Evolutionary conservation across 331 rosid genomes (phyloP), one percentile per base, ranked within the genome.

Genomic region (Quercus phellos): DNA sequence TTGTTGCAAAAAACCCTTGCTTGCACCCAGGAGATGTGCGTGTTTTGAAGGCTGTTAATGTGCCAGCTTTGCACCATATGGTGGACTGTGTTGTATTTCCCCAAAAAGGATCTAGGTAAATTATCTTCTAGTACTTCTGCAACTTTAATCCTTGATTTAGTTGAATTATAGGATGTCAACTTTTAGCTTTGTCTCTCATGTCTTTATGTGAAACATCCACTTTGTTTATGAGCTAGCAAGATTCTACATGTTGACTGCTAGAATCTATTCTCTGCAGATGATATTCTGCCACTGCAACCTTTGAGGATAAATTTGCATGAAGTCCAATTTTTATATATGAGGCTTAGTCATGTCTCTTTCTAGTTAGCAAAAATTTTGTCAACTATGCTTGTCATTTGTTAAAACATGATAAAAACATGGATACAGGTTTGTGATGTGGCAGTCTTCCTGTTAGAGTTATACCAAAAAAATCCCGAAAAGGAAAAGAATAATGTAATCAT

Each of bases 11-110:
- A 80, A 88, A 88, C 75, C 87, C 91, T 21, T 88, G 91, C 77
- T 72, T 87, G 64, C 89, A 87, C 76, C 91, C 89, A 0, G 91
- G 91, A 0, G 91, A 87, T 73, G 82, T 87, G 73, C 91, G 91
- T 72, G 91, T 85, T 75, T 70, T 87, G 54, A 68, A 11, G 75
- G 91, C 91, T 64, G 93, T 93, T 32, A 10, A 91, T 84, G 88
- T 89, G 75, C 89, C 88, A 13, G 80, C 58, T 29, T 87, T 93
- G 86, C 70, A 79, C 76, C 98, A 93, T 81, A 84, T 93, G 98
- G 94, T 91, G 61, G 92, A 93, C 56, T 87, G 89, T 82, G 89
- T 87, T 9, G 87, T 85, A 54, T 87, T 87, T 74, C 91, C 91
- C 18, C 89, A 87, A 68, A 85, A 75, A 78, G 91, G 91, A 82